Evolutionary conservation across 192 early-diverging fungal genomes (phyloP).

Genomic region (Dissophora ornata): DNA sequence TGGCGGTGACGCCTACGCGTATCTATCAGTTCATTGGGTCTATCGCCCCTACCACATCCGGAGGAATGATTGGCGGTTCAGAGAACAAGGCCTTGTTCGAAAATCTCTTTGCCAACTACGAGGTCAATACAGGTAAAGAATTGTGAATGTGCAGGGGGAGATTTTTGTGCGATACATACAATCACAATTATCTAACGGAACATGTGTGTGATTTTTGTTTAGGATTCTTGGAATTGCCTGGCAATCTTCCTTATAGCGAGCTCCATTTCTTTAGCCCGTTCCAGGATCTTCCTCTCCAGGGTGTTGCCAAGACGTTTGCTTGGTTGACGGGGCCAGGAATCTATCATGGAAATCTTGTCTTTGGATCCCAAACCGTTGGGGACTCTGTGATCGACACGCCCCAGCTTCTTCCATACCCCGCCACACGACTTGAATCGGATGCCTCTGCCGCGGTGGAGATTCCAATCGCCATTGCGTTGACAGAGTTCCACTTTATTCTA

Average conservation of each 20-base stretch:
- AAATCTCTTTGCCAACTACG: slow-evolving; percentile 76
- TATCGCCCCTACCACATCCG: slow-evolving; percentile 52
- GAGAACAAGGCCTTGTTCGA: slow-evolving; percentile 80
- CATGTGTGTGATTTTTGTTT: not conserved
- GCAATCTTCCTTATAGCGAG: slow-evolving; percentile 64
- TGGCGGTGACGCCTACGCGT: slow-evolving; percentile 85
- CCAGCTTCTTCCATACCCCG: slow-evolving; percentile 84
- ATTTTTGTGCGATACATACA: too few relatives aligned
- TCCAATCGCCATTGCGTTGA: slow-evolving; percentile 83
- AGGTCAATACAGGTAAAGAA: slow-evolving; percentile 70
- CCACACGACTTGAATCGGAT: slow-evolving; percentile 54
- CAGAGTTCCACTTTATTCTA: slow-evolving; percentile 90
- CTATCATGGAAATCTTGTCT: slow-evolving; percentile 84
- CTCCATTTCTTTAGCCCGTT: slow-evolving; percentile 78
- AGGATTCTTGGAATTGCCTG: slow-evolving; percentile 71
- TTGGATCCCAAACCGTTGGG: slow-evolving; percentile 76
- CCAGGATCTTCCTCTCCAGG: slow-evolving; percentile 73
- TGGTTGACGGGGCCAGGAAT: slow-evolving; percentile 94
- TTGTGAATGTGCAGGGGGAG: not conserved
- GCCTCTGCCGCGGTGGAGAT: slow-evolving; percentile 55
- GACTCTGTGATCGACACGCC: slow-evolving; percentile 87
- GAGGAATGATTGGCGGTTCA: slow-evolving; percentile 57
- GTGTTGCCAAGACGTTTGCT: slow-evolving; percentile 82
- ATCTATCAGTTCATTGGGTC: slow-evolving; percentile 93
- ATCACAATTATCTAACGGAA: too few relatives aligned